Percentiles rank a stretch among this genome's conserved stretches.
Conservation (phyloP, 176 grass and related monocot genomes). For the Zoysia pacifica region DNA sequence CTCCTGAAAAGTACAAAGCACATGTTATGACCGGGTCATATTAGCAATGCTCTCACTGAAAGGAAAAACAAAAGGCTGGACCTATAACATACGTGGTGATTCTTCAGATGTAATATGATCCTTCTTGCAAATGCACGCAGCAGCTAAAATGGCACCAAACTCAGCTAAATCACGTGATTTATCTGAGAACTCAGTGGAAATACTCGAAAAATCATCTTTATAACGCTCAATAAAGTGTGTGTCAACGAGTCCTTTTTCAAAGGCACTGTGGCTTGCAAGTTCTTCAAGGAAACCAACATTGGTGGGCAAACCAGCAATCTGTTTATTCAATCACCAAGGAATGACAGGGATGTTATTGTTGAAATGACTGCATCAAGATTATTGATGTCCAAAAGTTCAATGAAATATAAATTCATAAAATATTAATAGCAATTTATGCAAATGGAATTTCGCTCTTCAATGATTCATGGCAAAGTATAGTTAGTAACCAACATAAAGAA, state of each 20-base stretch:
- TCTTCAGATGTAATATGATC: conserved; percentile 50
- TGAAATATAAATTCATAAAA: neutral
- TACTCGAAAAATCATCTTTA: conserved; percentile 70
- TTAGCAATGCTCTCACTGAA: conserved; percentile 4
- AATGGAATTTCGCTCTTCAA: neutral
- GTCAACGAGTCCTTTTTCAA: conserved; percentile 78
- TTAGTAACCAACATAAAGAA: neutral
- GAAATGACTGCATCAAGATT: conserved; percentile 5
- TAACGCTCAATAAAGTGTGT: conserved; percentile 91
- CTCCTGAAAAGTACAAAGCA: conserved; percentile 39
- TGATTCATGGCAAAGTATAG: neutral
- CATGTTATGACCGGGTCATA: conserved; percentile 5
- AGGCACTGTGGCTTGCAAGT: conserved; percentile 82
- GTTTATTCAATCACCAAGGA: conserved; percentile 41
- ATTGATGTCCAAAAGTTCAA: conserved; percentile 10
- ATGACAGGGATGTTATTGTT: conserved; percentile 16
- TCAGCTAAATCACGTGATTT: conserved; percentile 46
- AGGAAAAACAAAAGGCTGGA: conserved; percentile 10
- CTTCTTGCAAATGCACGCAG: conserved; percentile 79
- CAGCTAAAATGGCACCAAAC: conserved; percentile 69
- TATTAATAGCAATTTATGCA: neutral
- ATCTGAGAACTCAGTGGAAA: conserved; percentile 41
- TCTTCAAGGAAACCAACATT: conserved; percentile 83
- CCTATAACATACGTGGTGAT: conserved; percentile 61
- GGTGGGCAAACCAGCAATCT: conserved; percentile 94